Conservation (phyloP, 192 early-diverging fungal species). For the Backusella tuberculispora region DNA sequence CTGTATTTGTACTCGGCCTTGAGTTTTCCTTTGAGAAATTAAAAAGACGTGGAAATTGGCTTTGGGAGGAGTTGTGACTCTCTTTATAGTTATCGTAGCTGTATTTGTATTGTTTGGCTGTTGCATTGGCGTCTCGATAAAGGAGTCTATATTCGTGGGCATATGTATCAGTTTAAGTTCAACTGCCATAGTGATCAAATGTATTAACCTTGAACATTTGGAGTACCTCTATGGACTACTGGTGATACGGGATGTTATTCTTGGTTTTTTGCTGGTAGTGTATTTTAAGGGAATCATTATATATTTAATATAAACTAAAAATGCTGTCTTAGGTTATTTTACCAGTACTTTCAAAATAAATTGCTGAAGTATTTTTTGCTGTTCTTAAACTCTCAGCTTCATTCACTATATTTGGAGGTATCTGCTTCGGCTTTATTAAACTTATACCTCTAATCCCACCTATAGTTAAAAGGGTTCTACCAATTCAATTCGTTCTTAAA, state of each 20-base stretch:
- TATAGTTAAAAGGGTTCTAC: constrained; percentile 7
- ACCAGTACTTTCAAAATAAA: constrained; percentile 45
- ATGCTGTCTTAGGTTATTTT: constrained; percentile 36
- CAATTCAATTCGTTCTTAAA: constrained; percentile 18
- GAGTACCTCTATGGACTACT: constrained; percentile 55
- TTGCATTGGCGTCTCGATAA: constrained; percentile 37
- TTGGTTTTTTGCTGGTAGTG: constrained; percentile 59
- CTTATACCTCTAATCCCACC: constrained; percentile 14
- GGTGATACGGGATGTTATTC: constrained; percentile 60
- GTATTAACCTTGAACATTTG: constrained; percentile 44
- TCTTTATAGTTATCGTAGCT: constrained; percentile 45
- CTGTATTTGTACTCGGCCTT: constrained; percentile 61
- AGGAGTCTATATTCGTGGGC: constrained; percentile 55
- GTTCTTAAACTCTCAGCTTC: constrained; percentile 32
- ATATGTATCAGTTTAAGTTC: constrained; percentile 52
- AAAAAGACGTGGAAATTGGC: constrained; percentile 51
- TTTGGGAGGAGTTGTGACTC: constrained; percentile 47
- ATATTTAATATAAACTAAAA: constrained; percentile 4
- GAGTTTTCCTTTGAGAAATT: constrained; percentile 61
- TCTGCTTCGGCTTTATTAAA: constrained; percentile 38
- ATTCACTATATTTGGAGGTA: constrained; percentile 44
- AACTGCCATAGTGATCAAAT: constrained; percentile 56
- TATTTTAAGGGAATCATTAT: constrained; percentile 5
- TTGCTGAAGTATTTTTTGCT: constrained; percentile 42
- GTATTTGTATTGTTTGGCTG: constrained; percentile 43